Conservation (phyloP, 352 stramenopile species). For the Globisporangium carolinianum region DNA sequence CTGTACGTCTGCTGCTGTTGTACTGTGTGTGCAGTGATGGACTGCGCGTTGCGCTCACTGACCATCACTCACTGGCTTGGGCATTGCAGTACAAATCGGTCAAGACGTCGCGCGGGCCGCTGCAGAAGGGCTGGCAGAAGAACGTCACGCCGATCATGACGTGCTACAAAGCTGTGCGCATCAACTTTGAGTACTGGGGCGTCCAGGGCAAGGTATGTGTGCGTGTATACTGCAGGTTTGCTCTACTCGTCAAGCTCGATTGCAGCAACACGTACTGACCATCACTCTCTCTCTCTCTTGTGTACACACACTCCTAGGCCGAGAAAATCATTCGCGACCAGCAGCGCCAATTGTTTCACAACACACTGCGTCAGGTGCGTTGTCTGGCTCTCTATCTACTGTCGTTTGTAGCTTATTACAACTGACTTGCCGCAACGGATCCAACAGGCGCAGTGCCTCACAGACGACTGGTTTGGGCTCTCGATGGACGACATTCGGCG, state of each 20-base stretch:
- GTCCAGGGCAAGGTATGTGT: constrained; percentile 66
- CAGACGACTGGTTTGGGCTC: constrained; percentile 76
- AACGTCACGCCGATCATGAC: constrained; percentile 76
- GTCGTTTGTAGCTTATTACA: background rate
- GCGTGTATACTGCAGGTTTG: background rate
- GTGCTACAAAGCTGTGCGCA: constrained; percentile 81
- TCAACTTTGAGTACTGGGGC: constrained; percentile 88
- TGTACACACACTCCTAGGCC: constrained; percentile 16
- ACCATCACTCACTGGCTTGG: background rate
- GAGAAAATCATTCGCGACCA: constrained; percentile 82
- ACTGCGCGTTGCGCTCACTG: background rate
- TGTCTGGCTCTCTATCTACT: background rate
- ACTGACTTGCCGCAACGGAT: too few species aligned
- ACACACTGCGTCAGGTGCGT: constrained; percentile 36
- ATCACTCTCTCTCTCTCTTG: too few species aligned
- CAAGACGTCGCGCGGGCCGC: constrained; percentile 66
- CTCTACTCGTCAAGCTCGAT: background rate
- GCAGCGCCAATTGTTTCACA: constrained; percentile 79
- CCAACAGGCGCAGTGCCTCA: constrained; percentile 60
- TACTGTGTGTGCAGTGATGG: background rate
- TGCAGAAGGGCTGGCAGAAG: constrained; percentile 58
- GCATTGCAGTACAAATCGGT: constrained; percentile 49
- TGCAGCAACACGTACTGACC: background rate
- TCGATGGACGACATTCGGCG: constrained; percentile 82
- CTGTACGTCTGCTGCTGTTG: constrained; percentile 21